A percentile compares a stretch with the other conserved stretches of the same genome.
These are phyloP conservation scores for Nakazawaea peltata DNA, from an alignment of 805 yeast species.

Conservation along the genomic window DNA sequence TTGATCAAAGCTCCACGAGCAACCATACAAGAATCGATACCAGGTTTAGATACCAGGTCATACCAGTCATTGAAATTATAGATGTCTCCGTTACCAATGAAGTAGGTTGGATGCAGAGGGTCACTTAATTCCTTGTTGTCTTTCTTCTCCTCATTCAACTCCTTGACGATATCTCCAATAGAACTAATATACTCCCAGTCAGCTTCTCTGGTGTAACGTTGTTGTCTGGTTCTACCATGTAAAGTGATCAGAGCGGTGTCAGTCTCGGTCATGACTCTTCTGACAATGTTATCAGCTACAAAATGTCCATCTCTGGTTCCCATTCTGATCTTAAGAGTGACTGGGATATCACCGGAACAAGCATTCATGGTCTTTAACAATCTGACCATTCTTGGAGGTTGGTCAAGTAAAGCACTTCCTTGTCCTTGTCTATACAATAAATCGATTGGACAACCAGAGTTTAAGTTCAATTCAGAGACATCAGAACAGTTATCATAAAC, in stretches of 20 bases:
- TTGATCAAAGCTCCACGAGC: slow-evolving; percentile 97
- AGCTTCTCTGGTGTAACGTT: slow-evolving; percentile 84
- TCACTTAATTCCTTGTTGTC: slow-evolving; percentile 57
- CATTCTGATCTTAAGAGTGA: slow-evolving; percentile 86
- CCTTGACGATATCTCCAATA: slow-evolving; percentile 62
- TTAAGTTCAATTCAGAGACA: slow-evolving; percentile 80
- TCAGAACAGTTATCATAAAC: slow-evolving; percentile 47
- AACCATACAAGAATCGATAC: slow-evolving; percentile 91
- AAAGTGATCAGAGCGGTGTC: slow-evolving; percentile 87
- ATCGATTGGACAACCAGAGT: slow-evolving; percentile 98
- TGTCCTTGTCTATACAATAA: slow-evolving; percentile 90
- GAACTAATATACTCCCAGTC: slow-evolving; percentile 86
- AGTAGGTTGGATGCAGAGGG: slow-evolving; percentile 52
- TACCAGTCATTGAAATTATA: slow-evolving; percentile 87
- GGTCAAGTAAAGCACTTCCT: slow-evolving; percentile 89
- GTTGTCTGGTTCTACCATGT: slow-evolving; percentile 96
- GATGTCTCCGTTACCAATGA: slow-evolving; percentile 93
- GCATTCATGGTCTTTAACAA: slow-evolving; percentile 85
- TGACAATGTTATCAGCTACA: slow-evolving; percentile 73
- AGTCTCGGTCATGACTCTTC: slow-evolving; percentile 64
- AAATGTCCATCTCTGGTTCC: slow-evolving; percentile 84
- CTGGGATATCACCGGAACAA: slow-evolving; percentile 83
- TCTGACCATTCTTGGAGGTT: slow-evolving; percentile 72
- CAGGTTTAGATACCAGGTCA: slow-evolving; percentile 51
- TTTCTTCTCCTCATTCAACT: slow-evolving; percentile 41